A percentile compares a stretch with the other conserved stretches of the same genome.
Evolutionary conservation across 768 basidiomycete species (phyloP).

Genomic region (Auricularia auricula-judae): DNA sequence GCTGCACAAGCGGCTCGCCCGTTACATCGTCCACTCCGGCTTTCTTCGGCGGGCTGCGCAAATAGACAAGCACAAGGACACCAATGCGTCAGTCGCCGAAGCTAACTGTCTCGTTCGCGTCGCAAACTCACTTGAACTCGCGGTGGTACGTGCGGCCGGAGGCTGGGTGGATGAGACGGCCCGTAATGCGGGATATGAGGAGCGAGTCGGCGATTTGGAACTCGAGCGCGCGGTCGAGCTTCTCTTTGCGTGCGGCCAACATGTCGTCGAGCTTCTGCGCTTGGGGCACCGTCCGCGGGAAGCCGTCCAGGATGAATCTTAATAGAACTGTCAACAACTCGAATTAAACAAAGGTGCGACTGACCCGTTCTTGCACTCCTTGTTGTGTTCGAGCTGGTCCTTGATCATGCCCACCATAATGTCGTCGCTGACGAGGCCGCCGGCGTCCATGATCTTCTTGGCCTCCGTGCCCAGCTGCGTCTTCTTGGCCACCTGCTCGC

Average conservation of each 20-base stretch:
- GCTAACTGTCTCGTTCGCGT: not conserved
- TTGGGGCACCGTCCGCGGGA: slow-evolving; percentile 94
- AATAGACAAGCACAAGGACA: not conserved
- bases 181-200: slow-evolving; percentile 95
- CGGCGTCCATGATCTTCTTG: slow-evolving; percentile 96
- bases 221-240: slow-evolving; percentile 86
- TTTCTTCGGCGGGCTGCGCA: slow-evolving; percentile 88
- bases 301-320: slow-evolving; percentile 98
- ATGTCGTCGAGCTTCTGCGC: slow-evolving; percentile 93
- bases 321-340: not conserved
- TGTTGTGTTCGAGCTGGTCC: slow-evolving; percentile 88
- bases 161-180: slow-evolving; percentile 82
- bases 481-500: slow-evolving; percentile 82
- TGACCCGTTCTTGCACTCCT: slow-evolving; percentile 89
- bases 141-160: slow-evolving; percentile 90
- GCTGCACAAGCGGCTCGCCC: slow-evolving; percentile 92
- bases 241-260: slow-evolving; percentile 73
- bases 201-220: slow-evolving; percentile 88
- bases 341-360: slow-evolving; percentile 18
- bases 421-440: slow-evolving; percentile 91
- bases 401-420: slow-evolving; percentile 98
- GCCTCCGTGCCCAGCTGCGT: slow-evolving; percentile 83
- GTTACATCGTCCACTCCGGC: slow-evolving; percentile 86
- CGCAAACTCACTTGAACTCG: slow-evolving; percentile 78
- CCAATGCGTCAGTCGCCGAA: not conserved